Base-by-base conservation (phyloP, 345 rosid genomes). In the Geranium brycei region DNA sequence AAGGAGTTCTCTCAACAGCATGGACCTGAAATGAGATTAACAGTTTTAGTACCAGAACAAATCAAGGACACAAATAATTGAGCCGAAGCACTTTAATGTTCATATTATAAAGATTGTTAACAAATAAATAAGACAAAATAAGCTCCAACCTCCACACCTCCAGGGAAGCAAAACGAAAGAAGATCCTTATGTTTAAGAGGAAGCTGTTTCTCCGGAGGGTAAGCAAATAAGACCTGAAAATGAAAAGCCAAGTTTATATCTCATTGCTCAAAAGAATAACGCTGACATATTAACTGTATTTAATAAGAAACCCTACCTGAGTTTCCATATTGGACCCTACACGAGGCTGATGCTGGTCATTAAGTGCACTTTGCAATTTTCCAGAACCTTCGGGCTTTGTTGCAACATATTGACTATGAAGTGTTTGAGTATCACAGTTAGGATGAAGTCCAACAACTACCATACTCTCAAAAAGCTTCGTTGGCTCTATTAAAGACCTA, bases 401-500 rank as follows among this genome's bases (percentile, higher is more conserved):
- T 8, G 78, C 63, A 64, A 72, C 65, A 63, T 76, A 83, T 72
- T 84, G 89, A 71, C 81, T 86, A 60, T 87, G 85, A 66, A 89
- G 88, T 57, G 85, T 82, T 74, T 81, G 89, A 74, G 81, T 78
- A 75, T 92, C 93, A 77, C 91, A 87, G 68, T 86, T 80, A 62
- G 98, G 96, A 71, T 82, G 87, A 75, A 92, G 91, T 78, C 98
- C 98, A 68, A 87, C 83, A 68, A 92, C 95, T 58, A 89, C 93
- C 86, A 92, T 78, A 75, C 93, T 87, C 82, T 92, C 96, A 72
- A 92, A 84, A 65, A 89, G 86, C 81, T 82, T 84, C 17, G 95
- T 79, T 60, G 98, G 91, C 71, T 84, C 95, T 72, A 79, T 89
- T 51, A 84, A 75, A 17, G 86, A 76, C 77, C 79, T 84, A 65